Base-by-base conservation (phyloP, 176 grass and related monocot genomes). In the Avena atlantica region DNA sequence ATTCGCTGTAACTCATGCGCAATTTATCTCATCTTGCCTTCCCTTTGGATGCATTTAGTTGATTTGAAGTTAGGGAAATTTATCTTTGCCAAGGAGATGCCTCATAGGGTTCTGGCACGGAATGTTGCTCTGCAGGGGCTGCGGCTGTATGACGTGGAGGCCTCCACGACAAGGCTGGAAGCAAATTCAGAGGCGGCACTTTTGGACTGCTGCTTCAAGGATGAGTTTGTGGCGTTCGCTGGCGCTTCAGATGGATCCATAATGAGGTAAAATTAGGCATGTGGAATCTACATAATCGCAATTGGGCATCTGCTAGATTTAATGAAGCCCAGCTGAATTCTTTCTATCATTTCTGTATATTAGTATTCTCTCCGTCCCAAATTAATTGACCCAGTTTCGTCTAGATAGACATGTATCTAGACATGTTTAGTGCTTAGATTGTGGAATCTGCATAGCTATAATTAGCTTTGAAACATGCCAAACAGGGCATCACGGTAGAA, bases 141-240 rank as follows among this genome's bases (percentile, higher is more conserved):
- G 82, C 84, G 87, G 80, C 71, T 96, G 55, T 96, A 93, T 65
- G 91, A 93, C 70, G 82, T 81, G 12, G 88, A 94, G 44, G 29
- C 74, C 68, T 76, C 62, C 27, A 74, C 25, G 74, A 89, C 88
- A 24, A 78, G 87, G 81, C 67, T 93, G 58, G 72, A 74, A 58
- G 82, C 50, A 64, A 80, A 49, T 19, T 88, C 89, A 0, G 83
- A 90, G n/a, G 87, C 70, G 17, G 74, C 82, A 17, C 70, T 92
- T 87, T 62, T 96, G 3, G 94, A 96, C 25, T 94, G 89, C 70
- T 94, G 94, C 81, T 96, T 96, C 72, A 64, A 91, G 74, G 86
- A 90, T n/a, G 92, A 96, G 59, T 78, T 16, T 1, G n/a, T 70
- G 13, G 92, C 87, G 9, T 81, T 93, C 25, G 48, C 87, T 7